Evolutionary conservation across 2,329 filamentous ascomycete species (phyloP), one percentile per base, ranked within the genome.

Genomic region (Gaeumannomyces sp.): DNA sequence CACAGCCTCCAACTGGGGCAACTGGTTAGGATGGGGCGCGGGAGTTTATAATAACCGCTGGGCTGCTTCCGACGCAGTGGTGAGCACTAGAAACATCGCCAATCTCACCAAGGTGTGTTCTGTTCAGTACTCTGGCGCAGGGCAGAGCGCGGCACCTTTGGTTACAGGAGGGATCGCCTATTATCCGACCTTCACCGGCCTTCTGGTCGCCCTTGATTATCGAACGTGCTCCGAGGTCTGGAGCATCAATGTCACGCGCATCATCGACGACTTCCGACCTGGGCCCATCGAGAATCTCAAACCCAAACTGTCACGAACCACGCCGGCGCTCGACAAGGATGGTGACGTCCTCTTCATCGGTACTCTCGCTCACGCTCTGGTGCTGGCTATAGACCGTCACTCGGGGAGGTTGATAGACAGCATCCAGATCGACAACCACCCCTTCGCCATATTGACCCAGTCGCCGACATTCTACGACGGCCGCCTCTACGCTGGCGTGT

Each of bases 131-230:
- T 7, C 31, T 14, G 35, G 35, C 2, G 35, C 16, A 25, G 70
- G 70, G 4, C 62, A 68, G 28, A 70, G 68, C 64, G 70, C 67
- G 5, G 64, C 70, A 1, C 69, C 70, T 2, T 60, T 66, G 7
- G 60, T 71, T 14, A 31, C 53, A 0, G 56, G 64, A 22, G 64
- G 64, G 11, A 64, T 67, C 13, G 71, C 66, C 57, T 76, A 73
- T 65, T 76, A 69, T 64, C 73, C 73, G 2, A 74, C 72, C 28
- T 73, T 72, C 71, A 69, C 69, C 63, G 74, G 73, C 64, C 65
- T 68, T 7, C 68, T 76, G 60, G 69, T 72, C n/a, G 73, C 74
- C 7, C 68, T 75, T 31, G 67, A 75, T 66, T 75, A 73, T 66
- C 65, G 56, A 22, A 64, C 64, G 11, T 76, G 74, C 67, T 29